phyloP scores from a whole-genome alignment of 306 rosid genomes.

The Glycine soja region DNA sequence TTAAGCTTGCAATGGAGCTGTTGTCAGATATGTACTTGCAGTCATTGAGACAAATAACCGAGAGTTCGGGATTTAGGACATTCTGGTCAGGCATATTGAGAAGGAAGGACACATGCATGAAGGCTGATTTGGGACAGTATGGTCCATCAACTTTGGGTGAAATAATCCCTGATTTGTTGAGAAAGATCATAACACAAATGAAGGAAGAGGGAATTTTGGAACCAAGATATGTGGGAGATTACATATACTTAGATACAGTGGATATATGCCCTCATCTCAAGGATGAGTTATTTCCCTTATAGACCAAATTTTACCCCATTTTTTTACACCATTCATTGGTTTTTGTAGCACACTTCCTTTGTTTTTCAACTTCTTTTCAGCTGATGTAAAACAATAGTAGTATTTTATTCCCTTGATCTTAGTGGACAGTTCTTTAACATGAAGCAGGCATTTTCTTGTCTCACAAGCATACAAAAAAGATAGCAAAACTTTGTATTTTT shows the following conservation, averaged over 20 bases:
- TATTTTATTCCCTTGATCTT: neutral
- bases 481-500: neutral
- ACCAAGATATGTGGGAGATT: slow-evolving; percentile 75
- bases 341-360: slow-evolving; percentile 9
- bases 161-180: slow-evolving; percentile 70
- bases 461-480: neutral
- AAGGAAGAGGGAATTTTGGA: slow-evolving; percentile 66
- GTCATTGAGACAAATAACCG: slow-evolving; percentile 67
- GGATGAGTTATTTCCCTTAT: slow-evolving; percentile 80
- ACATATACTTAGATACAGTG: slow-evolving; percentile 89
- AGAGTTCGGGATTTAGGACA: slow-evolving; percentile 65
- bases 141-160: slow-evolving; percentile 69
- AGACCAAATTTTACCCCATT: slow-evolving; percentile 3
- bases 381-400: slow-evolving; percentile 9
- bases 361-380: neutral
- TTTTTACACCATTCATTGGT: neutral
- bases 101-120: slow-evolving; percentile 96
- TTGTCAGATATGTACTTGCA: slow-evolving; percentile 73
- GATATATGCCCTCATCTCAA: slow-evolving; percentile 87
- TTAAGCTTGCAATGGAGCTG: slow-evolving; percentile 77
- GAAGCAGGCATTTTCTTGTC: neutral
- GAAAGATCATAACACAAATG: slow-evolving; percentile 73
- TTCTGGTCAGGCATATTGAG: slow-evolving; percentile 92
- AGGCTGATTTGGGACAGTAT: slow-evolving; percentile 79
- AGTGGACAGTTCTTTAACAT: neutral